Conservation (phyloP, 805 yeast genomes). For the Pichia cephalocereana region DNA sequence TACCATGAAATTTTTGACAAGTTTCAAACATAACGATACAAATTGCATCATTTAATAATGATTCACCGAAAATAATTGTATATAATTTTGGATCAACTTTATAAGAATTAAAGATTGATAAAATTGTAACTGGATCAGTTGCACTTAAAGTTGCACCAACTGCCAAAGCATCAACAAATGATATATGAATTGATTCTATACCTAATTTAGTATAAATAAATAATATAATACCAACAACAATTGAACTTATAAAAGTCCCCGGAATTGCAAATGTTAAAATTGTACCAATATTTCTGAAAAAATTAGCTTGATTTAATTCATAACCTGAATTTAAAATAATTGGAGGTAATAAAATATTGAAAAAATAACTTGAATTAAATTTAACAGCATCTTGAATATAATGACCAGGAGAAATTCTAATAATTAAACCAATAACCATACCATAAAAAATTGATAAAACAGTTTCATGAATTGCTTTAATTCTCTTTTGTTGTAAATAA, state of each 20-base stretch:
- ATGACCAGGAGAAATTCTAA: slow-evolving; percentile 90
- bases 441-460: slow-evolving; percentile 94
- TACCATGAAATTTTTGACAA: slow-evolving; percentile 91
- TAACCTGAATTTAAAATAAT: slow-evolving; percentile 94
- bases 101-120: slow-evolving; percentile 93
- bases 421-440: slow-evolving; percentile 87
- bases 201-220: slow-evolving; percentile 90
- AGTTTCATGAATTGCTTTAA: slow-evolving; percentile 96
- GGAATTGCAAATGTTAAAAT: slow-evolving; percentile 93
- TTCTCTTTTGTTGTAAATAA: slow-evolving; percentile 80
- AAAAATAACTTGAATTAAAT: slow-evolving; percentile 88
- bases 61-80: slow-evolving; percentile 96
- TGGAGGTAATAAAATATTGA: slow-evolving; percentile 90
- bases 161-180: slow-evolving; percentile 94
- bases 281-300: slow-evolving; percentile 84
- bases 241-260: slow-evolving; percentile 88
- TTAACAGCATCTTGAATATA: slow-evolving; percentile 95
- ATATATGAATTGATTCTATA: slow-evolving; percentile 75
- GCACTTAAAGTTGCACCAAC: slow-evolving; percentile 98
- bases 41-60: slow-evolving; percentile 91
- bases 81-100: slow-evolving; percentile 96
- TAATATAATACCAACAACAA: slow-evolving; percentile 81
- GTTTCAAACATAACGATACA: slow-evolving; percentile 99
- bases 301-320: slow-evolving; percentile 91
- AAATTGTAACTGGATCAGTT: slow-evolving; percentile 95